Percentiles rank a stretch among this genome's conserved stretches.
Evolutionary conservation across 192 early-diverging fungal species (phyloP).

Genomic region (Rhizophagus sp.): DNA sequence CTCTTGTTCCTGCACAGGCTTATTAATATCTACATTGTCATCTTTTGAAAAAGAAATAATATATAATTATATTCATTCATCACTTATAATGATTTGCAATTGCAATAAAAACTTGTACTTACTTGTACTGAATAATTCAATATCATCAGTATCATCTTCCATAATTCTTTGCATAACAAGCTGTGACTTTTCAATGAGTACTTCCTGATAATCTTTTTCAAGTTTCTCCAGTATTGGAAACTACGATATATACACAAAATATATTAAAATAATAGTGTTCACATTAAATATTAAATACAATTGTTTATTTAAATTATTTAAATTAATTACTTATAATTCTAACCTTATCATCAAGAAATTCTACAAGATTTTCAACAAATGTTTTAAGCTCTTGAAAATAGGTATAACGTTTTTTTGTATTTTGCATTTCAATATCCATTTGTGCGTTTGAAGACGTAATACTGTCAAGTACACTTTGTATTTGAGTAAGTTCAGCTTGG

Average conservation of each 20-base stretch:
- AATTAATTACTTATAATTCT: not conserved
- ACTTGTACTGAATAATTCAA: constrained; percentile 26
- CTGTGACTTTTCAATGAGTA: constrained; percentile 38
- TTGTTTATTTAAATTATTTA: not conserved
- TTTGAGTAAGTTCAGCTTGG: constrained; percentile 40
- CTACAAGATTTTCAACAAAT: constrained; percentile 50
- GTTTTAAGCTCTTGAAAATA: constrained; percentile 54
- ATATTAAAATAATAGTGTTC: not conserved
- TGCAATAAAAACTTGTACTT: constrained; percentile 31
- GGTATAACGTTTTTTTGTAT: constrained; percentile 45
- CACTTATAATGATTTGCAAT: constrained; percentile 33
- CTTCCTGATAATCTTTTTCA: constrained; percentile 44
- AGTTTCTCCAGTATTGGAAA: constrained; percentile 54
- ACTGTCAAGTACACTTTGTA: constrained; percentile 37
- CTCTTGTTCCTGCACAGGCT: too few relatives aligned
- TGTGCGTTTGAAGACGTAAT: constrained; percentile 34
- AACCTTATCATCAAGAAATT: constrained; percentile 59
- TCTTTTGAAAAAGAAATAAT: too few relatives aligned
- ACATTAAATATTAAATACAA: too few relatives aligned
- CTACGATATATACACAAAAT: constrained; percentile 12
- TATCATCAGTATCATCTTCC: constrained; percentile 45
- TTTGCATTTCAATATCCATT: constrained; percentile 42
- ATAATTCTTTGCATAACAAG: constrained; percentile 37
- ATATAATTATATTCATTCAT: too few relatives aligned
- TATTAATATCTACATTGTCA: too few relatives aligned